Base-by-base conservation (phyloP, 306 rosid genomes). In the Arachis hypogaea region DNA sequence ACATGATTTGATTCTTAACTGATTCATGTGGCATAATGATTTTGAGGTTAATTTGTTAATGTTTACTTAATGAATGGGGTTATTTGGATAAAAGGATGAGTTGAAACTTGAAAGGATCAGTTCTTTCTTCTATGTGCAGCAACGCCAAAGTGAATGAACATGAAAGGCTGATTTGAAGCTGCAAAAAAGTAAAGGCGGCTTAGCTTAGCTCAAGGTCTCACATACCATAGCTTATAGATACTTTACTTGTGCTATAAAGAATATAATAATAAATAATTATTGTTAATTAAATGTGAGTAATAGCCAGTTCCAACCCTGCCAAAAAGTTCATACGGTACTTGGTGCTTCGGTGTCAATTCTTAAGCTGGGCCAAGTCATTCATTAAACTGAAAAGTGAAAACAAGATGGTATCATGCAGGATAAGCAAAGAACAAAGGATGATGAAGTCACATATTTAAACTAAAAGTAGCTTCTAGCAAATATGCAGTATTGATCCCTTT, bases 111-210 rank as follows among this genome's bases (percentile, higher is more conserved):
- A 72, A 80, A 66, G 84, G 79, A 72, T 81, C 36, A 83, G 78
- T 73, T 81, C 80, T 87, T 89, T 89, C 95, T 85, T 89, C 77
- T 46, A 30, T 67, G 47, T 77, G 64, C 83, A 81, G 88, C 85
- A 87, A 89, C 70, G 74, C 49, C 75, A 78, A 68, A 68, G 82
- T 72, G 75, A 9, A 62, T 11, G 14, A 9, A 57, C 10, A 11
- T 52, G 56, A 70, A 72, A 50, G 59, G 71, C 38, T 59, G 84
- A 44, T 61, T 76, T 71, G 78, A 73, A 45, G 70, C 65, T 44
- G 71, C 68, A 64, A 74, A 73, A 82, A 71, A 86, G 73, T 51
- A 76, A 66, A 79, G 78, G 74, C 64, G 56, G 41, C 66, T 70
- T 76, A 56, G 51, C 72, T 62, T 76, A 56, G 51, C 72, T 62